Base-by-base conservation (phyloP, 495 filamentous ascomycete species). In the Melanomma pulvis-pyrius region DNA sequence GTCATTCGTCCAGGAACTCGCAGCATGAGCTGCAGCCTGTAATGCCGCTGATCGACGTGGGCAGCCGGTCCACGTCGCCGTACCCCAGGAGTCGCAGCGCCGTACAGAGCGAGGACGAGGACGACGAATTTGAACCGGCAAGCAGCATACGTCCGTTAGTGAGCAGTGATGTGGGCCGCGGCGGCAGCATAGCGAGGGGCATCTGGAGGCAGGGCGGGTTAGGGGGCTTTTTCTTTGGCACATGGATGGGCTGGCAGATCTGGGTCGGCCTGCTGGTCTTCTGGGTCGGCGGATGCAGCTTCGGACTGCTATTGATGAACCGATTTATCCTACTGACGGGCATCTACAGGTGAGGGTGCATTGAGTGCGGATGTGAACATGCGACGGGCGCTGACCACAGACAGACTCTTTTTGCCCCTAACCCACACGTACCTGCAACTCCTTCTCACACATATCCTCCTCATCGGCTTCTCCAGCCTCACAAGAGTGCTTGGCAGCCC, bases 341-440 rank as follows among this genome's bases (percentile, higher is more conserved):
- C 39, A 79, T 81, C 22, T 83, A 83, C 56, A 84, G 82, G 73
- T 78, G 61, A 21, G 49, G 3, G 41, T 39, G 4, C 9, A 12
- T 17, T 22, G 57, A 17, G 30, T 21, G n/a, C 22, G 25, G 19
- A 24, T 48, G 46, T 6, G 55, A 44, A 30, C 5, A 29, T 13
- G 25, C 22, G 32, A 34, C 19, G 17, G 39, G 17, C 32, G 67
- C 63, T 59, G 44, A 53, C 22, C 17, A 17, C 5, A 13, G 4
- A 8, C 56, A 78, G 76, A 64, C 83, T 84, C 61, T 75, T 74
- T 29, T 84, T 82, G 57, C 82, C 82, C 17, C 61, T 84, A 7
- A 79, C 81, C 15, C 75, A 79, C 26, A 80, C 82, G 0, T 73
- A 82, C 11, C 52, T 83, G n/a, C 77, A 84, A 56, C 75, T 84